These are phyloP conservation scores for Dimocarpus longan DNA, from an alignment of 345 rosid species.

Conservation along the genomic window DNA sequence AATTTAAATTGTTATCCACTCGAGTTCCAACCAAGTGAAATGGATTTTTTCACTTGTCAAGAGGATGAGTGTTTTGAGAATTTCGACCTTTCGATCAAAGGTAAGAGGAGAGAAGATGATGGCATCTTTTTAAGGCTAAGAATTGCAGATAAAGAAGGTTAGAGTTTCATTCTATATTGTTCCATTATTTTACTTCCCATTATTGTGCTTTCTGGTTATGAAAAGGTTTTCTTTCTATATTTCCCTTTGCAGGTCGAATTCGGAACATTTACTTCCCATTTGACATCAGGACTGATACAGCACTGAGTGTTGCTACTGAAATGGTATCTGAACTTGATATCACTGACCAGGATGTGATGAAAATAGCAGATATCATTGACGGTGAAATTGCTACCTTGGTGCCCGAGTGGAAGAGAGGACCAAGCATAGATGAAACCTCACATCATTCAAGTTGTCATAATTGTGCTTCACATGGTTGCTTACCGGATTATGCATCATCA, in stretches of 20 bases:
- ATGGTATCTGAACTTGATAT: conserved; percentile 91
- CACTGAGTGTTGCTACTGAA: conserved; percentile 77
- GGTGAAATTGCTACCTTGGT: conserved; percentile 68
- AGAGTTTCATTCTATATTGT: conserved; percentile 3
- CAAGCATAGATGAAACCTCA: conserved; percentile 30
- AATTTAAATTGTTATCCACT: conserved; percentile 42
- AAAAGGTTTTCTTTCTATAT: neutral
- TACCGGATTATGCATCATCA: conserved; percentile 49
- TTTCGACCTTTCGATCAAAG: conserved; percentile 72
- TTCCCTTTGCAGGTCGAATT: conserved; percentile 54
- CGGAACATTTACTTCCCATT: conserved; percentile 91
- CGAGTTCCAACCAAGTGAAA: conserved; percentile 51
- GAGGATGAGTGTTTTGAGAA: conserved; percentile 56
- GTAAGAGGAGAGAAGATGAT: conserved; percentile 67
- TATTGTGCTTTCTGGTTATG: neutral
- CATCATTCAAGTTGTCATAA: conserved; percentile 34
- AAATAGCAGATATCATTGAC: conserved; percentile 92
- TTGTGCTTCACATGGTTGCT: conserved; percentile 42
- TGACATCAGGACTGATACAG: conserved; percentile 70
- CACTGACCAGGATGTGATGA: conserved; percentile 70
- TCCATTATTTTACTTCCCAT: neutral
- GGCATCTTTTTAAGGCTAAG: conserved; percentile 82
- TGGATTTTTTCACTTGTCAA: conserved; percentile 57
- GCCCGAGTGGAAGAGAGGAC: conserved; percentile 61
- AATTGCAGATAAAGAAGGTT: conserved; percentile 89